Evolutionary conservation across 768 basidiomycete species (phyloP), one percentile per base, ranked within the genome.

Genomic region (Lyophyllum atratum): DNA sequence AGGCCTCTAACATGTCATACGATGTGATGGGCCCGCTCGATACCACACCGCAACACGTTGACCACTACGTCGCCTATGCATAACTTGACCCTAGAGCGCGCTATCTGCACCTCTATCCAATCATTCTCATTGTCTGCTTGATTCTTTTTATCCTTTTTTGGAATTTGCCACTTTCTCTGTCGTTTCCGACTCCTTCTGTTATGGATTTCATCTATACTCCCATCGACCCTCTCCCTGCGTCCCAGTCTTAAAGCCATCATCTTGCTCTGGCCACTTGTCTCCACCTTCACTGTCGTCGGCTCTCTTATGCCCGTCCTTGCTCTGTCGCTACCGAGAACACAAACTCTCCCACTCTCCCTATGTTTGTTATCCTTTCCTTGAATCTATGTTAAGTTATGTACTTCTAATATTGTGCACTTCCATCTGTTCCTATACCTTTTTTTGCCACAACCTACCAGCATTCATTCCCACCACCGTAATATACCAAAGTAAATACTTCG

Each of bases 401-500:
- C 50, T 50, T 50, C 40, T 65, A 65, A 63, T 65, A 49, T 55
- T 31, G 19, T 6, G 4, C 33, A 19, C 22, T 53, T 50, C 17
- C 31, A 40, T 56, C 49, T 53, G 31, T 46, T 42, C 54, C 25
- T 50, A 59, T 62, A 55, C 54, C 46, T 59, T 42, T 52, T 14
- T 47, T 7, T 15, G 19, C 49, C 49, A 37, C 52, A 55, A 34
- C 26, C 56, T 60, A 54, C 53, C 51, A 28, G 51, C 61, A 56
- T 55, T 54, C 37, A 39, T 47, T 52, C n/a, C 45, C 42, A 43
- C 34, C 39, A 12, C 45, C 56, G 43, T 61, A 61, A 57, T 61
- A 56, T 45, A 59, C 55, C 54, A 47, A n/a, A 49, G 54, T 59
- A 43, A 59, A 64, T 65, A 65, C 59, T 47, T 55, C 43, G 43